Percentiles rank a stretch among this genome's conserved stretches.
These are phyloP conservation scores for Tothia fuscella DNA, from an alignment of 2,329 filamentous ascomycete species.

Conservation along the genomic window DNA sequence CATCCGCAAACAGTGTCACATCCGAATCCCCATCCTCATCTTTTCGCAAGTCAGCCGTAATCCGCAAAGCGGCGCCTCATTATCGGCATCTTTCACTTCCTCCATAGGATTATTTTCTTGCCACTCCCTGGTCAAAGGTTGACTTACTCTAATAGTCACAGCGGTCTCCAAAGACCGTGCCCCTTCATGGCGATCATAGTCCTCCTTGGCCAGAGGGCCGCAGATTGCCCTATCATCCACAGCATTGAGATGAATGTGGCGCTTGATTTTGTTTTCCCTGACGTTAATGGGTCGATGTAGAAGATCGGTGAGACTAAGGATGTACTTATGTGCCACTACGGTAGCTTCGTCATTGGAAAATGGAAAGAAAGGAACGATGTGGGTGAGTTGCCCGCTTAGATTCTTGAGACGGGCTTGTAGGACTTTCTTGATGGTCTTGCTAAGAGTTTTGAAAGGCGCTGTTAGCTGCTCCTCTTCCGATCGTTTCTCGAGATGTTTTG, in stretches of 20 bases:
- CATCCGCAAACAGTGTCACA: too few relatives aligned
- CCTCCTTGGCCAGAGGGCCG: not conserved
- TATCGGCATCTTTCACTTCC: too few relatives aligned
- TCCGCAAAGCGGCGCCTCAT: too few relatives aligned
- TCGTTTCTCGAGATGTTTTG: slow-evolving; percentile 16
- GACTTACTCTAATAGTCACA: not conserved
- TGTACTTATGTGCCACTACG: slow-evolving; percentile 31
- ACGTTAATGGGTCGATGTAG: slow-evolving; percentile 18
- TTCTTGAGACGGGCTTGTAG: too few relatives aligned
- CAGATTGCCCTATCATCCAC: slow-evolving; percentile 9
- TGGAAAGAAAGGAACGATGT: slow-evolving; percentile 32
- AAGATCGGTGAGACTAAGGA: slow-evolving; percentile 25
- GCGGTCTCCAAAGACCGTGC: not conserved
- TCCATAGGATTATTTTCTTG: too few relatives aligned
- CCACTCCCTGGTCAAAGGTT: too few relatives aligned
- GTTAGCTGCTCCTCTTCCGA: too few relatives aligned
- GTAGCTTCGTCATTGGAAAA: slow-evolving; percentile 29
- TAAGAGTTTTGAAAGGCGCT: too few relatives aligned
- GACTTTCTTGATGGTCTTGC: too few relatives aligned
- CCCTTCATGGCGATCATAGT: not conserved
- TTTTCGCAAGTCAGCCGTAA: too few relatives aligned
- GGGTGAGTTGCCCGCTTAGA: slow-evolving; percentile 32
- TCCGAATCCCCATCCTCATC: too few relatives aligned
- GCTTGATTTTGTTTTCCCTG: slow-evolving; percentile 8
- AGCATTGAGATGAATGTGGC: slow-evolving; percentile 8